Base-by-base conservation (phyloP, 2,329 filamentous ascomycete species). In the Acrocalymma vagum region DNA sequence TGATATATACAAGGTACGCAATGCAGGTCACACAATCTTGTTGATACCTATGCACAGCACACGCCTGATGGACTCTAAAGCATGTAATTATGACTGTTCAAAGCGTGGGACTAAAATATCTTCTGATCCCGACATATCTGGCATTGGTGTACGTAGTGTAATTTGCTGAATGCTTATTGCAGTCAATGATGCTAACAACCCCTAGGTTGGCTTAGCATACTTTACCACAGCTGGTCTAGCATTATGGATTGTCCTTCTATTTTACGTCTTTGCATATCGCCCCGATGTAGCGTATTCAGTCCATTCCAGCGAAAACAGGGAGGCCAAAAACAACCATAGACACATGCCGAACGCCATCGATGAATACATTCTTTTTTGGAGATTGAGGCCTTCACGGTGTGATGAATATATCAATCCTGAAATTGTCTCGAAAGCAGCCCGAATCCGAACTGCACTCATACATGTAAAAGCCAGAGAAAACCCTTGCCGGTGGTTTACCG, bases 111-210 rank as follows among this genome's bases (percentile, higher is more conserved):
- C 29, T 28, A 10, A 6, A 7, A n/a, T 41, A 9, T 28, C 24
- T 11, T 30, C 38, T 9, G 21, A 41, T 29, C 29, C 30, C 22
- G 38, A 33, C 29, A 41, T 34, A 11, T 41, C 38, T 4, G 38
- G 38, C 13, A 29, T 41, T 21, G 30, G 21, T 22, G 38, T 41
- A 29, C 9, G 38, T 41, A 16, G 13, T n/a, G n/a, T n/a, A n/a
- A n/a, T n/a, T n/a, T n/a, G n/a, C n/a, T n/a, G n/a, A n/a, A n/a
- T 14, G 10, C 9, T 13, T 10, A 3, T 4, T 15, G 13, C 8
- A 8, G 11, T 29, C 9, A 7, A 25, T n/a, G 17, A 16, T 4
- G 7, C 27, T 34, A 28, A 34, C 9, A 10, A 6, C 23, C 14
- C 17, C 14, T 14, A 41, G 38, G 29, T 41, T 7, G 24, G 30